Percentiles rank a stretch among this genome's conserved stretches.
phyloP scores from a whole-genome alignment of 768 basidiomycete genomes.

The Podaxis sp. region DNA sequence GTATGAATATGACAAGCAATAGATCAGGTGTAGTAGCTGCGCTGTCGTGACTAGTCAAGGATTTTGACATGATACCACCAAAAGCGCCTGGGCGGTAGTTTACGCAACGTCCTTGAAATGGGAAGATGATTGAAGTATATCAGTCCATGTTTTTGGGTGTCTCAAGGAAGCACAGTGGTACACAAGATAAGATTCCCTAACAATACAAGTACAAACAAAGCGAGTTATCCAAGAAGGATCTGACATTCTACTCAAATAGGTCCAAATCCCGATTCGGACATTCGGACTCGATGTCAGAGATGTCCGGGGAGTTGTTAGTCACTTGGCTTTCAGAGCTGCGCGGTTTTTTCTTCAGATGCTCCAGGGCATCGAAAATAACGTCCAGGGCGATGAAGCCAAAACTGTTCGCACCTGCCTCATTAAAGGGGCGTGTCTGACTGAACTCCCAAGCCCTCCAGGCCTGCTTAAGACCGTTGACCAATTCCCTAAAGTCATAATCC shows the following conservation, averaged over 20 bases:
- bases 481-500: conserved; percentile 24
- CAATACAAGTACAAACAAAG: not conserved
- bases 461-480: conserved; percentile 39
- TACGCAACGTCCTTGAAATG: not conserved
- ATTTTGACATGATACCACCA: not conserved
- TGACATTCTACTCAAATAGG: not conserved
- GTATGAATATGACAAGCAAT: conserved; percentile 74
- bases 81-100: not conserved
- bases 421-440: conserved; percentile 30
- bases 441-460: conserved; percentile 70
- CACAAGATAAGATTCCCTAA: not conserved
- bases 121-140: not conserved
- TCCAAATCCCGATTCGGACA: not conserved
- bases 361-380: conserved; percentile 57
- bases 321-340: not conserved
- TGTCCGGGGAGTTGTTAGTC: not conserved
- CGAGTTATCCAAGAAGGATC: not conserved
- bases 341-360: conserved; percentile 24
- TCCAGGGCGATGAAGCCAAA: conserved; percentile 68
- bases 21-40: conserved; percentile 35
- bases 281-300: conserved; percentile 6
- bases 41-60: not conserved
- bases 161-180: not conserved
- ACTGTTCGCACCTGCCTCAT: conserved; percentile 53
- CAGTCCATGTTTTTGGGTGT: not conserved